Evolutionary conservation across 305 asterid genomes (phyloP), one percentile per base, ranked within the genome.

Genomic region (Fraxinus velutina): DNA sequence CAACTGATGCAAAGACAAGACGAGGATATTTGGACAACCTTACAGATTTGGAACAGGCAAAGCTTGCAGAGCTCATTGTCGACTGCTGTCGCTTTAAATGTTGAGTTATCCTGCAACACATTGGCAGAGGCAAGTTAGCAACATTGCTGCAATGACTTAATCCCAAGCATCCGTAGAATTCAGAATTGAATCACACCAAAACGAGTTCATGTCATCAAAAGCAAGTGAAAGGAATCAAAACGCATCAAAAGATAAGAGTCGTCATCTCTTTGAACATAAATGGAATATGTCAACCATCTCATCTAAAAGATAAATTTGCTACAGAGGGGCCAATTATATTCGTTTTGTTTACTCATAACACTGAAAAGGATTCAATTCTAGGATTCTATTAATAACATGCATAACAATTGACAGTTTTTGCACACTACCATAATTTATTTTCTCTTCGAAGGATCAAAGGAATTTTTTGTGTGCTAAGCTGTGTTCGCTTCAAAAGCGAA

Each of bases 41-140:
- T 73, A 86, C 79, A 79, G 89, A 87, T 81, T 85, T 89, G 55
- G 86, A 73, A 64, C 50, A 17, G 57, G 85, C 30, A 76, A 82
- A 82, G 52, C 84, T 82, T 85, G 76, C 79, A 30, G 47, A 80
- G 71, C 75, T 80, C 89, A 78, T 55, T n/a, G 36, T 78, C 64
- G 24, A 73, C 5, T 55, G 5, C 33, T 39, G 27, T 77, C 34
- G 17, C 73, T 78, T 9, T n/a, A 15, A 44, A 73, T 39, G 22
- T 60, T 75, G 78, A 73, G 30, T 47, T 3, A 60, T 29, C 7
- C 81, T 79, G 86, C 42, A 9, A 79, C 6, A 66, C 34, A 66
- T 66, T 22, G 34, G 27, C 34, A 27, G 10, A 66, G 21, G 21
- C 29, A 24, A 10, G 74, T 68, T 29, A 24, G 8, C 74, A 68